Percentiles rank a stretch among this genome's conserved stretches.
Evolutionary conservation across 2,329 filamentous ascomycete species (phyloP).

Genomic region (Allantophomopsis cytisporea): DNA sequence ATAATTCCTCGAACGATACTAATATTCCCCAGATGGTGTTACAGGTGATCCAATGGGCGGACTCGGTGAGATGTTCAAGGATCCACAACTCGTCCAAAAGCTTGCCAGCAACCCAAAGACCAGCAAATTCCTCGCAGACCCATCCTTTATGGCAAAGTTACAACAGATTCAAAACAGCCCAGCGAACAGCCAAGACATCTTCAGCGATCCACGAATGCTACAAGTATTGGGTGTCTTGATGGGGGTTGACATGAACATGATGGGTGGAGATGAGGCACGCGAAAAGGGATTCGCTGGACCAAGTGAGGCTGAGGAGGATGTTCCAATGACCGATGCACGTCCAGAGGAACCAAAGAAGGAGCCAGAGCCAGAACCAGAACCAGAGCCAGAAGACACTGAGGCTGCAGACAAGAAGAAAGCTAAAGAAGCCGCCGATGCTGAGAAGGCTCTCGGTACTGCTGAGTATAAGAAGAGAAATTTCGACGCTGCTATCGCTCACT

Average conservation of each 20-base stretch:
- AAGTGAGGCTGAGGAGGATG: slow-evolving; percentile 52
- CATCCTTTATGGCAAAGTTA: slow-evolving; percentile 81
- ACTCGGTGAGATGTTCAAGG: slow-evolving; percentile 86
- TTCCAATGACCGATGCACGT: slow-evolving; percentile 63
- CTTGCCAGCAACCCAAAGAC: slow-evolving; percentile 94
- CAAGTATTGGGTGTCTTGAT: slow-evolving; percentile 88
- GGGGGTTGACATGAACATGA: slow-evolving; percentile 80
- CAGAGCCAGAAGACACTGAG: slow-evolving; percentile 69
- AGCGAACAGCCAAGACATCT: slow-evolving; percentile 61
- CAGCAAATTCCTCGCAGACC: slow-evolving; percentile 63
- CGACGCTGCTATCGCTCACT: slow-evolving; percentile 87
- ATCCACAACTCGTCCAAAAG: slow-evolving; percentile 81
- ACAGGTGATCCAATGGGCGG: slow-evolving; percentile 57
- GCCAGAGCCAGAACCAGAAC: slow-evolving; percentile 40
- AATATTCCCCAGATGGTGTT: slow-evolving; percentile 17
- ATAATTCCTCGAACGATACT: too few species aligned
- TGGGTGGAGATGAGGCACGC: slow-evolving; percentile 26
- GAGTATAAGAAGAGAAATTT: slow-evolving; percentile 98
- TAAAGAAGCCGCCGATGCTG: slow-evolving; percentile 83
- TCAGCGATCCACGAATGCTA: slow-evolving; percentile 83
- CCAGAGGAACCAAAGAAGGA: slow-evolving; percentile 40
- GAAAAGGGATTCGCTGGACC: slow-evolving; percentile 28
- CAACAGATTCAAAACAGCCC: slow-evolving; percentile 73
- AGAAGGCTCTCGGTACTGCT: slow-evolving; percentile 88
- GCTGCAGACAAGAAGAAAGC: slow-evolving; percentile 72